These are phyloP conservation scores for Dendrobium chrysotoxum DNA, from an alignment of 106 monocot genomes.

Conservation along the genomic window DNA sequence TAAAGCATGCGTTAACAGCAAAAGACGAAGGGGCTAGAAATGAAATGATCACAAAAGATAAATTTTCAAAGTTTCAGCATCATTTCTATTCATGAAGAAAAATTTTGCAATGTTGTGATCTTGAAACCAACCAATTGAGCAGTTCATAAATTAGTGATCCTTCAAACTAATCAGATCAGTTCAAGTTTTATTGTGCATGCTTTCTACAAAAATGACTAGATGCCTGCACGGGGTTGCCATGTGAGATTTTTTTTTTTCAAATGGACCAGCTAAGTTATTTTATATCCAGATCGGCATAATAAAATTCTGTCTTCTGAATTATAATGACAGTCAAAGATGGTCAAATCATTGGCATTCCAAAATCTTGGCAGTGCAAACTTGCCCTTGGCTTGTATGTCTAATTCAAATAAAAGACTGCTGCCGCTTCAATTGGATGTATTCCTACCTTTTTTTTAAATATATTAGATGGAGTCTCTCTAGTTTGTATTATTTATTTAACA, in stretches of 20 bases:
- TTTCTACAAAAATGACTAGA: no score
- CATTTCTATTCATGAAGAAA: no score
- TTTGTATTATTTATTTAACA: slow-evolving; percentile 67
- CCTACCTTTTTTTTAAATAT: slow-evolving; percentile 57
- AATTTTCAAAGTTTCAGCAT: no score
- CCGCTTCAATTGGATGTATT: slow-evolving; percentile 59
- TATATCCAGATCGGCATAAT: slow-evolving; percentile 19
- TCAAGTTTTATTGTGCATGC: no score
- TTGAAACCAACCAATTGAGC: no score
- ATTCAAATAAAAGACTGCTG: slow-evolving; percentile 36
- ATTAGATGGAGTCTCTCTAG: slow-evolving; percentile 62
- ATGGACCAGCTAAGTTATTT: slow-evolving; percentile 21
- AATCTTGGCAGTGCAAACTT: slow-evolving; percentile 17
- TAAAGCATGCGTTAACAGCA: no score
- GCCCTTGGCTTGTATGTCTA: no score
- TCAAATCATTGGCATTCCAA: slow-evolving; percentile 11
- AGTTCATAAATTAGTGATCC: no score
- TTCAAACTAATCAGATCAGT: no score
- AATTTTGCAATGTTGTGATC: not conserved
- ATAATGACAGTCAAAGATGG: slow-evolving; percentile 7
- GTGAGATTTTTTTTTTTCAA: slow-evolving; percentile 8
- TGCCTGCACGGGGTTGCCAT: no score
- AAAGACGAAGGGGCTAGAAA: no score
- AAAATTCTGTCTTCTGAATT: slow-evolving; percentile 3
- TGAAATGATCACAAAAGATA: no score